Base-by-base conservation (phyloP, 179 eudicot species). In the Drosera spatulata region DNA sequence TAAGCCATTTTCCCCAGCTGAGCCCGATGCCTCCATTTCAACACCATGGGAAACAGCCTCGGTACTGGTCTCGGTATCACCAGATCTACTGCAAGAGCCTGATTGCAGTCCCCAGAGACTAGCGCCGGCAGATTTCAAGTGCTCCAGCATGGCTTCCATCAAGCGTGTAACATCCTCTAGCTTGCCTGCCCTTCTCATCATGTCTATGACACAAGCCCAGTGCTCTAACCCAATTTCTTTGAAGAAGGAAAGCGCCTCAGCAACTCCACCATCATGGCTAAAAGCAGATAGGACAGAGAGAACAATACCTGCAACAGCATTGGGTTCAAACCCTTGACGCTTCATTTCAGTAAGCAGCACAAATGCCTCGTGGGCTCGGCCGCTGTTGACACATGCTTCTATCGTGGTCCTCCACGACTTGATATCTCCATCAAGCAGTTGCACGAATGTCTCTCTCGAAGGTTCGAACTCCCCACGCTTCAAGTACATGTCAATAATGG, bases 251-350 rank as follows among this genome's bases (percentile, higher is more conserved):
- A 81, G 72, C 40, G 95, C 95, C 38, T 77, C 75, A 2, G 66
- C 62, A 22, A 90, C 64, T 60, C 87, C 59, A 13, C 95, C 94
- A 5, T 94, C 96, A 65, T 90, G 97, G 76, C 96, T 83, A 70
- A 96, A 87, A 7, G 97, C 87, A 48, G 96, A 79, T 56, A 90
- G 69, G 48, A 83, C 77, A 0, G 96, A 77, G 8, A 90, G 88
- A 45, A 73, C 72, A 15, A n/a, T n/a, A n/a, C n/a, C n/a, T n/a
- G 90, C 83, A 10, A 90, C 72, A 42, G 75, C 51, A 61, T 87
- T 90, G 4, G 90, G 97, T 63, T 78, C 71, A 41, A 82, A n/a
- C 39, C 95, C 90, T 0, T 69, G 77, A 4, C 8, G 52, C 60
- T 75, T 77, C 90, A 90, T 77, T 62, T 81, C 79, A 4, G 61